Base-by-base conservation (phyloP, 2,329 filamentous ascomycete species). In the Fusarium haematococcum region DNA sequence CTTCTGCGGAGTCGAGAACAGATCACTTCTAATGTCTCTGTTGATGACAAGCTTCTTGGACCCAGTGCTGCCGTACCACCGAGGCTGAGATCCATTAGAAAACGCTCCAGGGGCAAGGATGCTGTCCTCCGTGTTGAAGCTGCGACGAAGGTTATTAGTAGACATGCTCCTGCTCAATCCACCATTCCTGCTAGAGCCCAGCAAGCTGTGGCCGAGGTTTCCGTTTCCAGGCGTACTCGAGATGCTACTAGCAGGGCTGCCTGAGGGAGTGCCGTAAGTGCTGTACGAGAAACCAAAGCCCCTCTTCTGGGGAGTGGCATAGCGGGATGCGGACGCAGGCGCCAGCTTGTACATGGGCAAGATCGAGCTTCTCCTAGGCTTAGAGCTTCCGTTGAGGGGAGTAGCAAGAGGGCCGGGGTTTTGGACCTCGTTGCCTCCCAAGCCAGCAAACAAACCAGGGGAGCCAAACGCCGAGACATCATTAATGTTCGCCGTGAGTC, bases 1-100 rank as follows among this genome's bases (percentile, higher is more conserved):
- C 79, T 88, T 91, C 63, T 85, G 87, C 0, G 90, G 90, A 2
- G 90, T 90, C 3, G 87, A 88, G 80, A 92, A 93, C 18, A 92
- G 86, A 77, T 94, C 93, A 67, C 89, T 95, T 63, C 94, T 90
- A 80, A 99, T 88, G 75, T 92, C 93, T 73, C 95, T 92, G 83
- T 98, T 97, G 81, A 99, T 98, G 63, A 95, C 93, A 66, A 99
- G 89, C 82, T 95, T 95, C 86, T 98, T 98, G 77, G 98, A 90
- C 52, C 91, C 90, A 58, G 88, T 89, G 80, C 88, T 91, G n/a
- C 90, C 89, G 61, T 92, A 92, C 76, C 91, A 89, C 67, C 92
- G 90, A 39, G 89, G 87, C 67, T 87, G 88, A 20, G 89, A 85
- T 79, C 90, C 92, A 30, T 92, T 88, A 3, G 94, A 94, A 81